Conservation (phyloP, 2,329 filamentous ascomycete species). For the Xylariaceae sp. region DNA sequence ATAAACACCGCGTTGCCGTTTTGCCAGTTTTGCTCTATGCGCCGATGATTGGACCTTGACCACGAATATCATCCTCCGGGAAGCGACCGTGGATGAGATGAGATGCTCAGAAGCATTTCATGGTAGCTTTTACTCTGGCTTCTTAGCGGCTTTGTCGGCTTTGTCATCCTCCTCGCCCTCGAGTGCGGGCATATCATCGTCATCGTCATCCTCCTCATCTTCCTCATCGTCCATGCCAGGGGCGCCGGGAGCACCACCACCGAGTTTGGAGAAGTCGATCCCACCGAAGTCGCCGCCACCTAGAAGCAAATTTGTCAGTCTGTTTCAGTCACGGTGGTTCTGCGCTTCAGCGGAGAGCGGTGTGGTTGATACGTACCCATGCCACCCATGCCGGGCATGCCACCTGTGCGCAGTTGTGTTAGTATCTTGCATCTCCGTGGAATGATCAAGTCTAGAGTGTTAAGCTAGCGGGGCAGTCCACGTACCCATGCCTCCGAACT, state of each 20-base stretch:
- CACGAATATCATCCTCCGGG: constrained; percentile 14
- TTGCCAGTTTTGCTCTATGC: constrained; percentile 17
- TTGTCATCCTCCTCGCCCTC: constrained; percentile 55
- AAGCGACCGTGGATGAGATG: constrained; percentile 5
- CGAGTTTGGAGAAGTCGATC: constrained; percentile 92
- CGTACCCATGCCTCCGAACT: constrained; percentile 63
- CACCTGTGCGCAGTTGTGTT: constrained; percentile 35
- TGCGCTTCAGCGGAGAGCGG: background rate
- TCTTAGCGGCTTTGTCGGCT: constrained; percentile 26
- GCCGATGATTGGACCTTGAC: constrained; percentile 13
- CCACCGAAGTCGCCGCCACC: constrained; percentile 70
- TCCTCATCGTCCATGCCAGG: constrained; percentile 36
- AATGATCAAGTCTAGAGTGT: background rate
- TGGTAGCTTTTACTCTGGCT: constrained; percentile 14
- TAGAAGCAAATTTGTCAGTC: constrained; percentile 19
- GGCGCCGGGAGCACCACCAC: constrained; percentile 51
- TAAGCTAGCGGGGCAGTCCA: constrained; percentile 17
- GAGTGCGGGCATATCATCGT: constrained; percentile 81
- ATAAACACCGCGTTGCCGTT: constrained; percentile 9
- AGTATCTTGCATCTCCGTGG: background rate
- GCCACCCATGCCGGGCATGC: constrained; percentile 45
- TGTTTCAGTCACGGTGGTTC: background rate
- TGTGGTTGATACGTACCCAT: constrained; percentile 34
- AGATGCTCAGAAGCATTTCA: constrained; percentile 4
- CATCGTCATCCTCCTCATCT: constrained; percentile 55